phyloP scores from a whole-genome alignment of 331 rosid genomes.

The Erythrophleum ivorense region DNA sequence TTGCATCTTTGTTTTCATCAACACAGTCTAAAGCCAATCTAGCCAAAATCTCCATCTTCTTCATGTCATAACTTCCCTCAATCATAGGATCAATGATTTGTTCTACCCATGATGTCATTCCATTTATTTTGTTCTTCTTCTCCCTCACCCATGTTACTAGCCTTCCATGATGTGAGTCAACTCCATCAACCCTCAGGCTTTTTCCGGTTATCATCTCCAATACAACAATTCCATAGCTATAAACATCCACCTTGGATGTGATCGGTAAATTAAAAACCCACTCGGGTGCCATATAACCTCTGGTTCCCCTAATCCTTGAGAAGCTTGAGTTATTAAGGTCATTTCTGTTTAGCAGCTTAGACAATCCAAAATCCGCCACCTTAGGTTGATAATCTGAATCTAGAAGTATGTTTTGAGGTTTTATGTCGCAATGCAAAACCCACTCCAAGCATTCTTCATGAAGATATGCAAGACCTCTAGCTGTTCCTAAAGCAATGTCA shows the following conservation, averaged over 20 bases:
- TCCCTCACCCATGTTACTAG: not conserved
- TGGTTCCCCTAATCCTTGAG: not conserved
- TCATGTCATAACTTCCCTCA: not conserved
- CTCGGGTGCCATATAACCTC: not conserved
- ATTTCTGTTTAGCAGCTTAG: too few relatives aligned
- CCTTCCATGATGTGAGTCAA: not conserved
- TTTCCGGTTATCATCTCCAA: not conserved
- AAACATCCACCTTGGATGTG: conserved; percentile 1
- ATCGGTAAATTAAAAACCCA: not conserved
- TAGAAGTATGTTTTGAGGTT: too few relatives aligned
- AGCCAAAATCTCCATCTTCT: not conserved
- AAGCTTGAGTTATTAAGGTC: too few relatives aligned
- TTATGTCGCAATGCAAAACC: too few relatives aligned
- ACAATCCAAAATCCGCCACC: too few relatives aligned
- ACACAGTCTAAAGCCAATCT: not conserved
- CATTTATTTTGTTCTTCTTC: not conserved
- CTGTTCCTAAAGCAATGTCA: not conserved
- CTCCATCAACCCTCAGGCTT: not conserved
- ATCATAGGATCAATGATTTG: not conserved
- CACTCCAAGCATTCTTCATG: too few relatives aligned
- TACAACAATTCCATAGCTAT: not conserved
- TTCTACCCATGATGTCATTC: not conserved
- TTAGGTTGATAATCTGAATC: too few relatives aligned
- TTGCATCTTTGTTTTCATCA: not conserved
- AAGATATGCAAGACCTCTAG: not conserved